Base-by-base conservation (phyloP, 345 rosid species). In the Erysimum cheiranthoides region DNA sequence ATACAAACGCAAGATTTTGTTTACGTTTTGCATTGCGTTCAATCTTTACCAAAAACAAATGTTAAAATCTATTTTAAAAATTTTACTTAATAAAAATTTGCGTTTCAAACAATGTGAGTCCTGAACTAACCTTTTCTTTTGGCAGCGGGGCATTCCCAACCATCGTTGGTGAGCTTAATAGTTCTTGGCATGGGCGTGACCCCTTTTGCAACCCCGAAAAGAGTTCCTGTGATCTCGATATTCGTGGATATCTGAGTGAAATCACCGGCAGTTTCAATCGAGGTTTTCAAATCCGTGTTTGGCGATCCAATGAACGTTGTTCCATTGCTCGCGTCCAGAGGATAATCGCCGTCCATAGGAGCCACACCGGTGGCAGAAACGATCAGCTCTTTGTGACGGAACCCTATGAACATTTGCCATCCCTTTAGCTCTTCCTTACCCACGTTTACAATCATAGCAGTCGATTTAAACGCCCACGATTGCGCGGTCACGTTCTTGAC, bases 181-280 rank as follows among this genome's bases (percentile, higher is more conserved):
- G 68, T 73, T 79, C 79, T 88, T 0, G 98, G 98, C 99, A 92
- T 86, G 0, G 99, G 99, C 0, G 76, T 72, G 25, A 53, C 75
- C 6, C 82, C 81, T 27, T 71, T 78, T 50, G 78, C 79, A 21
- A 90, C 70, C 6, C 99, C 99, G 5, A 92, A 95, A 83, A 83
- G 84, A 0, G 98, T 88, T 5, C 99, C 99, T 0, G 73, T 77
- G 21, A 95, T 77, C 53, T 86, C 84, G 17, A 92, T 78, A 78
- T 82, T 76, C 0, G 80, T 82, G 3, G 87, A 69, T 52, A 95
- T 95, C 85, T 90, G 96, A 36, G 66, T 61, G 57, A 69, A 79
- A 78, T 95, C 98, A 28, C 91, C 96, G 0, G 99, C 99, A 0
- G 99, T 95, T 10, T 89, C 94, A 25, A 89, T 82, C 0, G 99